These are phyloP conservation scores for Linnemannia hyalina DNA, from an alignment of 192 early-diverging fungal species.

Conservation along the genomic window DNA sequence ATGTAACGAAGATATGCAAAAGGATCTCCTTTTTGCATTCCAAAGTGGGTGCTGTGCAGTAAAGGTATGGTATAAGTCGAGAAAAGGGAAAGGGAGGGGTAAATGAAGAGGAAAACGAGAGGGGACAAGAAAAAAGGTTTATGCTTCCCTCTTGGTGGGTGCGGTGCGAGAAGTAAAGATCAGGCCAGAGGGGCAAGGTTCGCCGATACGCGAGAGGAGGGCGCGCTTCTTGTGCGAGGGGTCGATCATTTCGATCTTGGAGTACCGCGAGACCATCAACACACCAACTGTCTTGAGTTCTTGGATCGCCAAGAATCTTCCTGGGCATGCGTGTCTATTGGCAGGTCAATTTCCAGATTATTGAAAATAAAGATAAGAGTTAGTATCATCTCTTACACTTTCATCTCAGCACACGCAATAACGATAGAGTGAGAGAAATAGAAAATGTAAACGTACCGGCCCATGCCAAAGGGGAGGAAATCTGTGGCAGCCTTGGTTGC, in stretches of 20 bases:
- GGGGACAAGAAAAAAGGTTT: background rate
- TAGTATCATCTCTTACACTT: background rate
- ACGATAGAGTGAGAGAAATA: background rate
- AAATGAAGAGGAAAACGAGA: too few relatives aligned
- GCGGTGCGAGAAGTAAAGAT: conserved; percentile 23
- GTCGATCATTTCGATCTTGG: conserved; percentile 27
- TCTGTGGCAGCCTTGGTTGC: conserved; percentile 51
- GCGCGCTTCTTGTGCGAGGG: conserved; percentile 15
- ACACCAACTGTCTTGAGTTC: conserved; percentile 19
- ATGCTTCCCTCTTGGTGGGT: background rate
- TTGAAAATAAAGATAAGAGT: background rate
- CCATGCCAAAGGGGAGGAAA: conserved; percentile 58
- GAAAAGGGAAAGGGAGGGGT: too few relatives aligned
- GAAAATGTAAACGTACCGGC: conserved; percentile 43
- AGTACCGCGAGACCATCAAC: conserved; percentile 20
- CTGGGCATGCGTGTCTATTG: conserved; percentile 48
- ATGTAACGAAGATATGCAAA: too few relatives aligned
- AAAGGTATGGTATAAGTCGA: too few relatives aligned
- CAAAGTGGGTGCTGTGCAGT: too few relatives aligned
- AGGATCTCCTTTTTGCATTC: too few relatives aligned
- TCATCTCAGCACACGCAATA: background rate
- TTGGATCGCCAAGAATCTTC: conserved; percentile 36
- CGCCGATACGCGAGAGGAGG: conserved; percentile 18
- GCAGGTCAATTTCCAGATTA: too few relatives aligned
- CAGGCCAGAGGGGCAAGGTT: conserved; percentile 9